Evolutionary conservation across 2,329 filamentous ascomycete genomes (phyloP), one percentile per base, ranked within the genome.

Genomic region (Colletotrichum cereale): DNA sequence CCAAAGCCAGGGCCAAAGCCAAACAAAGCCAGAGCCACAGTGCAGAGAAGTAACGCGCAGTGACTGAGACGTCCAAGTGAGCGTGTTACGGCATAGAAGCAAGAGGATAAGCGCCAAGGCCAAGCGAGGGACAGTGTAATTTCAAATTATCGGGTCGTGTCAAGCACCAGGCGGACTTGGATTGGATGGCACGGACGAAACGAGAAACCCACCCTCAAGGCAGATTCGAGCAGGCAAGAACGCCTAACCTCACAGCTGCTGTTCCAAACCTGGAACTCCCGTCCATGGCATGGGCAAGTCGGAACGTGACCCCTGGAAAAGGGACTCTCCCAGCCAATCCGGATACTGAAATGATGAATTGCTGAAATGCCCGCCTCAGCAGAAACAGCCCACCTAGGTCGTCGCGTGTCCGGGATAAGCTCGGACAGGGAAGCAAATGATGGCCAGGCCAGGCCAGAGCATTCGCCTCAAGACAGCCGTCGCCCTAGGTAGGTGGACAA

Each of bases 111-210:
- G 57, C 50, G 68, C 68, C 68, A 71, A 71, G 68, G 44, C 64
- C 57, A 68, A 58, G 64, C 64, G 58, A 71, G 29, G 64, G 36
- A 68, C 53, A 63, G 42, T 48, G 68, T 34, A 71, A 71, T 71
- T 63, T 71, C 68, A 71, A 63, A 71, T 58, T 63, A 71, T 47
- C 58, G 68, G 68, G 68, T 62, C 64, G 42, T 53, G 50, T 67
- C 50, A 38, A 61, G 63, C 67, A 47, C 26, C 31, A 31, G 42
- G 48, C 34, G 21, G 36, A n/a, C 47, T n/a, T 40, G 6, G 40
- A 42, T 21, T 66, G 67, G 48, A 47, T 44, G 55, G 56, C 53
- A 71, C 40, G 42, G 63, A 58, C 58, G 67, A 67, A 67, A 58
- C 64, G 61, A 42, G 52, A 38, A 71, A 58, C 42, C 68, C 68